Base-by-base conservation (phyloP, 176 grass and related monocot species). In the Echinochloa phyllopogon region DNA sequence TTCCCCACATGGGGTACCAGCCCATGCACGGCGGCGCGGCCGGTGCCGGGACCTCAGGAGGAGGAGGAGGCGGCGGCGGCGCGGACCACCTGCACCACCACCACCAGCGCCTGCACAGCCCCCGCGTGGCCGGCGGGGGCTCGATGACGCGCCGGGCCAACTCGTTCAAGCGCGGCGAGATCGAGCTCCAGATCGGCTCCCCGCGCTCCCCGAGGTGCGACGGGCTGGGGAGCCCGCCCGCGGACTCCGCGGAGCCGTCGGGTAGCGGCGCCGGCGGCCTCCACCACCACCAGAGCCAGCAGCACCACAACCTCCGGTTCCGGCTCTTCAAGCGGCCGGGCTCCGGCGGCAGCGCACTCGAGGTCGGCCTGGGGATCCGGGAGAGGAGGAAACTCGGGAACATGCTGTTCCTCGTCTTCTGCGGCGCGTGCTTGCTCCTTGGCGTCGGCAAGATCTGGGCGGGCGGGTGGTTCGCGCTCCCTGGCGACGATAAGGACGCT, bases 161-260 rank as follows among this genome's bases (percentile, higher is more conserved):
- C 81, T 98, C 96, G 9, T 98, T 98, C 89, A 98, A 98, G 84
- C 93, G 96, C 61, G 86, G 87, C 73, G 91, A 98, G 56, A 85
- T 98, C 82, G 96, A 98, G 87, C 91, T 98, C 41, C 96, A 98
- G 93, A 98, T 95, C 87, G 91, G 92, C 80, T 98, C 96, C 20
- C 96, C 96, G 33, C 86, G 89, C 73, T 94, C 93, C 55, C 91
- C 93, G 18, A 36, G 88, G 24, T 69, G 58, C 16, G 96, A 98
- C 24, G 83, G 77, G 2, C 6, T 87, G 49, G 90, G 82, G 25
- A 92, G 90, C 79, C 79, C 93, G 16, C 72, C 68, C 1, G 53
- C 73, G 7, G 89, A 94, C 47, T 49, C 78, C 12, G 40, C 33
- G 14, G 86, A 88, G 77, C 0, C 81, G 1, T 73, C 73, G 17